Base-by-base conservation (phyloP, 257 asterid species). In the Ballota nigra region DNA sequence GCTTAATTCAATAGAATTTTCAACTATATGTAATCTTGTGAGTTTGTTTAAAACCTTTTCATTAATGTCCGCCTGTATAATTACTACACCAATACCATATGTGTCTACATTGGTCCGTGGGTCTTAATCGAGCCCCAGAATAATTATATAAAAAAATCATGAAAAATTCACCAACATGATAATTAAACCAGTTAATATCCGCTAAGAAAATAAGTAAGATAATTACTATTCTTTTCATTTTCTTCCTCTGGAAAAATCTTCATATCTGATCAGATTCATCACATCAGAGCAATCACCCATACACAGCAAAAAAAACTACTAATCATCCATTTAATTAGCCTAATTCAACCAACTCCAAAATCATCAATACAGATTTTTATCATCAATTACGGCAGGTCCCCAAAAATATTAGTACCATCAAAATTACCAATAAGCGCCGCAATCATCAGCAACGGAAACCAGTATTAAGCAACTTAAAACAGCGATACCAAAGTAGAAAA, bases 241-340 rank as follows among this genome's bases (percentile, higher is more conserved):
- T 58, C 19, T 23, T 59, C 19, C 38, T 11, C 12, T 66, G n/a
- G n/a, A 36, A 15, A 66, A 22, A 36, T 28, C 26, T 57, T 55
- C 68, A n/a, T n/a, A 38, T 33, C 58, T 40, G 53, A 18, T 36
- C 34, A 10, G 64, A 63, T 22, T 63, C 22, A 28, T 19, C 47
- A 18, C 61, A n/a, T 19, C 68, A 63, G 38, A 22, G 16, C 22
- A 45, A 75, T n/a, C 15, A 49, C 4, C 29, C 57, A 64, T 33
- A 72, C 20, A 64, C 77, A n/a, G 68, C 68, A 47, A 69, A 24
- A n/a, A n/a, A n/a, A 19, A n/a, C 36, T 22, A 60, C 9, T 56
- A 34, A 64, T 19, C 59, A 34, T 29, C 74, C 77, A 45, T 6
- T 16, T 41, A 55, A 55, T 20, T 6, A 26, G 10, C 38, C 69